Percentiles rank a stretch among this genome's conserved stretches.
These are phyloP conservation scores for Pleoardoris graminearum DNA, from an alignment of 2,329 filamentous ascomycete genomes.

Conservation along the genomic window DNA sequence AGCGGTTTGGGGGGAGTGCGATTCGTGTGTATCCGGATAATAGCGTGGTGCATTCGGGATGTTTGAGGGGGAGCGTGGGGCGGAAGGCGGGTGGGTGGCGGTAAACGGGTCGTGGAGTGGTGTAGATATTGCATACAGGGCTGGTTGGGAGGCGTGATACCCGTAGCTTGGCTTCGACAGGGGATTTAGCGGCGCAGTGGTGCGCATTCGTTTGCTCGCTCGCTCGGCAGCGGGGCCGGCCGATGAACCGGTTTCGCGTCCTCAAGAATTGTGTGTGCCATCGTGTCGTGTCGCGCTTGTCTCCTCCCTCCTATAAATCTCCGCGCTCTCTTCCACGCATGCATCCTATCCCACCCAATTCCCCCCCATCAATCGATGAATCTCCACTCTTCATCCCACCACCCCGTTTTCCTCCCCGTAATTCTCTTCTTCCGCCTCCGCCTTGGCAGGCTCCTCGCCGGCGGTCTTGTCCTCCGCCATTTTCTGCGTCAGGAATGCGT, in stretches of 20 bases:
- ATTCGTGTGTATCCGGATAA: constrained; percentile 83
- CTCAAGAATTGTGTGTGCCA: too few relatives aligned
- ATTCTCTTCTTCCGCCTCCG: constrained; percentile 66
- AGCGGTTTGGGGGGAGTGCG: constrained; percentile 87
- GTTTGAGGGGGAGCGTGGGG: constrained; percentile 43
- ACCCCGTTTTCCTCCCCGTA: constrained; percentile 80
- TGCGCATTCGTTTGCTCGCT: too few relatives aligned
- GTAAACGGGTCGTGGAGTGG: background rate
- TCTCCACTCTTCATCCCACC: constrained; percentile 58
- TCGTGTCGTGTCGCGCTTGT: too few relatives aligned
- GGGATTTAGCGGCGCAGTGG: too few relatives aligned
- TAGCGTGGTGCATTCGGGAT: constrained; percentile 55
- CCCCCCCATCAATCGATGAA: too few relatives aligned
- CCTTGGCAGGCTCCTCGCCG: constrained; percentile 34
- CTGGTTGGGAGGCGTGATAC: constrained; percentile 6
- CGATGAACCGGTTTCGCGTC: too few relatives aligned
- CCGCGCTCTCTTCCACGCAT: too few relatives aligned
- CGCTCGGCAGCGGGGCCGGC: too few relatives aligned
- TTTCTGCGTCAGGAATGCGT: constrained; percentile 67
- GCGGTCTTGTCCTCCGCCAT: constrained; percentile 70
- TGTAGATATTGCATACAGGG: background rate
- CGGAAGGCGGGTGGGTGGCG: constrained; percentile 14
- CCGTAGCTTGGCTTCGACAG: background rate
- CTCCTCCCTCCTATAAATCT: too few relatives aligned
- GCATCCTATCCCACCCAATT: too few relatives aligned